Percentiles rank a stretch among this genome's conserved stretches.
Conservation (phyloP, 177 flowering plant species). For the Tripterygium wilfordii region DNA sequence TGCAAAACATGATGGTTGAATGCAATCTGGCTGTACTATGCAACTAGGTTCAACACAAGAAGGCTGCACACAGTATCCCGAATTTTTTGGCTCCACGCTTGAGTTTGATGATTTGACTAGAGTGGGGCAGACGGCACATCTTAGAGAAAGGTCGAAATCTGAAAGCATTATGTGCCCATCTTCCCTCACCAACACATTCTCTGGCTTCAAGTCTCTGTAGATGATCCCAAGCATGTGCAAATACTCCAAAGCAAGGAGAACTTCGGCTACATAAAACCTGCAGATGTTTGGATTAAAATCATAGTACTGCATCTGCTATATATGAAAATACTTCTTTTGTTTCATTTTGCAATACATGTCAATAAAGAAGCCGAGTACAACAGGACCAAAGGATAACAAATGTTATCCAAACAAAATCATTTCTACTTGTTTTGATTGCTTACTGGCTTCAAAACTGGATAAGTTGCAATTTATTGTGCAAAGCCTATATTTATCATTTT, state of each 20-base stretch:
- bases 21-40: conserved; percentile 56
- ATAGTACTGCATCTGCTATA: too few relatives aligned
- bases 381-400: too few relatives aligned
- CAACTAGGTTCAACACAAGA: conserved; percentile 64
- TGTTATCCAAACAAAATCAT: too few relatives aligned
- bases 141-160: conserved; percentile 82
- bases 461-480: too few relatives aligned
- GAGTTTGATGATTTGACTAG: conserved; percentile 50
- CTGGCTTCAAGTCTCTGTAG: conserved; percentile 86
- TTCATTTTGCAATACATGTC: too few relatives aligned
- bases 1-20: conserved; percentile 59
- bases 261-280: conserved; percentile 91
- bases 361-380: too few relatives aligned
- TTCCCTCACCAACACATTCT: conserved; percentile 77
- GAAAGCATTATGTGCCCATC: conserved; percentile 95
- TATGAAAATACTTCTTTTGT: too few relatives aligned
- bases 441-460: too few relatives aligned
- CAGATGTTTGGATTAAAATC: too few relatives aligned
- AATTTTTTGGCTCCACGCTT: conserved; percentile 35
- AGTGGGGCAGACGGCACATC: conserved; percentile 70
- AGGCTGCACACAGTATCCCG: conserved; percentile 60
- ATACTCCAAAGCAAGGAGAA: conserved; percentile 84
- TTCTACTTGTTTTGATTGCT: too few relatives aligned
- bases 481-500: too few relatives aligned
- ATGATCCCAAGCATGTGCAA: conserved; percentile 91